phyloP scores from a whole-genome alignment of 768 basidiomycete genomes.

The Leccinum longicurvipes region DNA sequence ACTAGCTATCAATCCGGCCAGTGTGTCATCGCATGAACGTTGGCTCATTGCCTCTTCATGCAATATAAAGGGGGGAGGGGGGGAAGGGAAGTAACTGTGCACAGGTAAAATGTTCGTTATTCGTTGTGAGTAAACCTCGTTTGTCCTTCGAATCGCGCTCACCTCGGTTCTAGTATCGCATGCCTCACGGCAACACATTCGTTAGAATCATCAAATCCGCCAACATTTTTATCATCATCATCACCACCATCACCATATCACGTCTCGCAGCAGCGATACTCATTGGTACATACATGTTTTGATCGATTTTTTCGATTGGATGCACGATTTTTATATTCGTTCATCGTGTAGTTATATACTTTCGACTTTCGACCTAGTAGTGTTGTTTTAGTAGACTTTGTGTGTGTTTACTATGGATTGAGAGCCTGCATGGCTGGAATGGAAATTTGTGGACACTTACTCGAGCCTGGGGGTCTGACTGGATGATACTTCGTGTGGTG shows the following conservation, averaged over 20 bases:
- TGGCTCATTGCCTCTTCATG: background rate
- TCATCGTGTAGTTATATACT: constrained; percentile 14
- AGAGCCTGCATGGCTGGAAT: constrained; percentile 2
- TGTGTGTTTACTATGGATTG: background rate
- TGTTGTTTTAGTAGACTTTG: constrained; percentile 22
- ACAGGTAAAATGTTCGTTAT: constrained; percentile 10
- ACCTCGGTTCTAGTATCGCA: constrained; percentile 12
- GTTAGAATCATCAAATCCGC: constrained; percentile 5
- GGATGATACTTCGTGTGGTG: background rate
- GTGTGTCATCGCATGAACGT: constrained; percentile 23
- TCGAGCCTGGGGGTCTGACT: background rate
- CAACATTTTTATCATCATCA: background rate
- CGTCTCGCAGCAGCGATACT: constrained; percentile 2
- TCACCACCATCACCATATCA: background rate
- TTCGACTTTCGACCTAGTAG: constrained; percentile 21
- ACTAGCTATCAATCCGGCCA: background rate
- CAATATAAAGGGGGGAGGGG: background rate
- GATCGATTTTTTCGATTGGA: background rate
- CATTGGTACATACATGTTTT: background rate
- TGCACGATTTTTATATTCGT: constrained; percentile 15
- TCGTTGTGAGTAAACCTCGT: constrained; percentile 21
- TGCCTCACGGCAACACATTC: constrained; percentile 1
- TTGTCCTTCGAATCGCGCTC: background rate
- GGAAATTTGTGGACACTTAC: background rate
- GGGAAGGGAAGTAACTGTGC: background rate